These are phyloP conservation scores for Corynascus novoguineensis DNA, from an alignment of 495 filamentous ascomycete genomes.

Conservation along the genomic window DNA sequence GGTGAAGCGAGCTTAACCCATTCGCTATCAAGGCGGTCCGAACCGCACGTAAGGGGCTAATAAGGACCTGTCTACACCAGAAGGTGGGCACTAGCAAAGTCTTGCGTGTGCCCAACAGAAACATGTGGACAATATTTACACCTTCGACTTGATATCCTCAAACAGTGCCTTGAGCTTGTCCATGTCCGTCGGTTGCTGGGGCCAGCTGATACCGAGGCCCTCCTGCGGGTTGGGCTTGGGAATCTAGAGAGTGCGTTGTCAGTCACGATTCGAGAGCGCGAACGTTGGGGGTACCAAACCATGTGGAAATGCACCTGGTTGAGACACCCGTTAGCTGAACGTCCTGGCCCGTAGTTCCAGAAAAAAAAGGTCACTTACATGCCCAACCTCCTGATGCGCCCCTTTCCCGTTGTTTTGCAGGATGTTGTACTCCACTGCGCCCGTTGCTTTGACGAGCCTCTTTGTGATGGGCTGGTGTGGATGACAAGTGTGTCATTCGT, in stretches of 20 bases:
- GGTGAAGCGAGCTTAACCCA: too few species aligned
- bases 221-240: slow-evolving; percentile 87
- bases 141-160: slow-evolving; percentile 83
- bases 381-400: slow-evolving; percentile 92
- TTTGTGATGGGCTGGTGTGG: slow-evolving; percentile 68
- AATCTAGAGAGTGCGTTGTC: slow-evolving; percentile 50
- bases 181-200: slow-evolving; percentile 70
- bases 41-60: too few species aligned
- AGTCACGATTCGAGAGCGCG: background rate
- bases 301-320: slow-evolving; percentile 85
- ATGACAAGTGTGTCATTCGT: background rate
- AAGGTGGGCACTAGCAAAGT: too few species aligned
- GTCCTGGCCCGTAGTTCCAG: too few species aligned
- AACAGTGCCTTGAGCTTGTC: slow-evolving; percentile 71
- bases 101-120: too few species aligned
- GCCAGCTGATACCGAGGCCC: slow-evolving; percentile 79
- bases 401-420: slow-evolving; percentile 92
- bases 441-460: slow-evolving; percentile 71
- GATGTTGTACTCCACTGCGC: slow-evolving; percentile 80
- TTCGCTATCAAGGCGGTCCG: too few species aligned
- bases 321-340: slow-evolving; percentile 3
- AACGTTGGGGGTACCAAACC: slow-evolving; percentile 48
- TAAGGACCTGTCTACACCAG: too few species aligned
- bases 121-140: too few species aligned
- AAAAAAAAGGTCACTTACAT: slow-evolving; percentile 55